phyloP scores from a whole-genome alignment of 1,284 basidiomycete species.

The Psilocybe mexicana region DNA sequence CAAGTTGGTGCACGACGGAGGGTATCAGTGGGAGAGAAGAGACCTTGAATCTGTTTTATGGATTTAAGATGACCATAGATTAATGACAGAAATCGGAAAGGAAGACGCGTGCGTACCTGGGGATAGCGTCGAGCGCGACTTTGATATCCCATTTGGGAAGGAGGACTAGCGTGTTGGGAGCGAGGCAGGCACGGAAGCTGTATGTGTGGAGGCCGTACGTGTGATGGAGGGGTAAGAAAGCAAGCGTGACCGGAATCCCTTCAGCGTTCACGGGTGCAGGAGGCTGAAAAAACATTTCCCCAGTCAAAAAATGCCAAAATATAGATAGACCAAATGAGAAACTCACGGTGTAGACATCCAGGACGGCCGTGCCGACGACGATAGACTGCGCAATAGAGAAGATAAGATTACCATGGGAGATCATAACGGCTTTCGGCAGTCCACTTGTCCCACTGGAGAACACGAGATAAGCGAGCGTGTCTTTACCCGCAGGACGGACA shows the following conservation, averaged over 20 bases:
- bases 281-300: slow-evolving; percentile 32
- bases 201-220: slow-evolving; percentile 60
- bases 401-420: slow-evolving; percentile 69
- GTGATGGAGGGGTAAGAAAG: slow-evolving; percentile 70
- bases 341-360: slow-evolving; percentile 38
- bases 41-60: slow-evolving; percentile 48
- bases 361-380: slow-evolving; percentile 28
- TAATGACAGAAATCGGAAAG: background rate
- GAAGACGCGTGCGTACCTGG: slow-evolving; percentile 31
- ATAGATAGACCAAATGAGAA: background rate
- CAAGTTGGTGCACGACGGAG: slow-evolving; percentile 65
- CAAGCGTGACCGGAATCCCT: slow-evolving; percentile 49
- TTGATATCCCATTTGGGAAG: slow-evolving; percentile 63
- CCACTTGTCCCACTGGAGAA: slow-evolving; percentile 82
- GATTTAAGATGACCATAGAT: background rate
- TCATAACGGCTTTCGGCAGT: slow-evolving; percentile 76
- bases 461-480: slow-evolving; percentile 69
- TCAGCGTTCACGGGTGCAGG: slow-evolving; percentile 39
- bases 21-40: slow-evolving; percentile 57
- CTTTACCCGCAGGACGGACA: slow-evolving; percentile 46
- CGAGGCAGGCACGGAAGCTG: slow-evolving; percentile 48
- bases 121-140: slow-evolving; percentile 38
- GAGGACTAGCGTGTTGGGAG: slow-evolving; percentile 50
- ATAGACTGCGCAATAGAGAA: slow-evolving; percentile 47
- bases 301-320: background rate